Base-by-base conservation (phyloP, 2,329 filamentous ascomycete genomes). In the Hortaea werneckii region DNA sequence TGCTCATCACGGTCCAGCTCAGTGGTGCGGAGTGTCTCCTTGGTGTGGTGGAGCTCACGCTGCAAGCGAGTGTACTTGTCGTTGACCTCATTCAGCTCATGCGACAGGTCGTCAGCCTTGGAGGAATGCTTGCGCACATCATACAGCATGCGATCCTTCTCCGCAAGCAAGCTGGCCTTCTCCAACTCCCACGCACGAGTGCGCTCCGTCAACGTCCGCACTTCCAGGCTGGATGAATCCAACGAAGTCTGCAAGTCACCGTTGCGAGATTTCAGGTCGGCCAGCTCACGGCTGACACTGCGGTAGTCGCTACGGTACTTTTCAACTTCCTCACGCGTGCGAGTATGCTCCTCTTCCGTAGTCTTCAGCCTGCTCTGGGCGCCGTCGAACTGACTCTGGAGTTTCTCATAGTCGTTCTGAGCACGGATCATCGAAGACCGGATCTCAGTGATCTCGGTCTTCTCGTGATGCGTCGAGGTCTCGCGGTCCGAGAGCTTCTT, bases 1-100 rank as follows among this genome's bases (percentile, higher is more conserved):
- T 58, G 58, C 30, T 62, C 60, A 42, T 61, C 58, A 29, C 58
- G 55, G 48, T 62, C 60, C 7, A 45, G 43, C 45, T 62, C 59
- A 34, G 57, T 47, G n/a, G 48, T 48, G 27, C 51, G 51, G 27
- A 61, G 47, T 13, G 43, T 53, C 28, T 61, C 57, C 38, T 56
- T 58, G 38, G 53, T 40, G 42, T 55, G 50, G 32, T 50, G 54
- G 42, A 54, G 43, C 38, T 62, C 60, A 6, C 57, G 53, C 40
- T 52, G 51, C 34, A 56, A 29, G 27, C 53, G 50, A 40, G 55
- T 52, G 42, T 54, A 55, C 37, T 54, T 56, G 20, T 60, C 58
- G 29, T 49, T 57, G 26, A 54, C 34, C 20, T 53, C 50, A 6
- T 50, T 41, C 8, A 59, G 48, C 45, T 61, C 60, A 10, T 49